Evolutionary conservation across 2,329 filamentous ascomycete genomes (phyloP).

Genomic region (Fusarium citri): DNA sequence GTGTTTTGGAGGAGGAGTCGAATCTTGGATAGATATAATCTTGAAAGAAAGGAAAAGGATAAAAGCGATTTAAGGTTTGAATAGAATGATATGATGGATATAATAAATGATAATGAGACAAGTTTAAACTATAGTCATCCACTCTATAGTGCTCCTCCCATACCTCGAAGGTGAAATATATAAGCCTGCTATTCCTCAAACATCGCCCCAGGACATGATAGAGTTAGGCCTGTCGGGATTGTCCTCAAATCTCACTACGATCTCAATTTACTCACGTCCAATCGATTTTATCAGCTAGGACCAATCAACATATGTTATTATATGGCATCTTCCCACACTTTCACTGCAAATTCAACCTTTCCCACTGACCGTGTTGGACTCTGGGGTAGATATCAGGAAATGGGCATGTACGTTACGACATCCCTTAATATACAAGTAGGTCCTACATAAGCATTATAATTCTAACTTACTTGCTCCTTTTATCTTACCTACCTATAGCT

Average conservation of each 20-base stretch:
- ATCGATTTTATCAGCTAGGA: no score
- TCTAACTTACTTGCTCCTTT: no score
- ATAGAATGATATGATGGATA: background rate
- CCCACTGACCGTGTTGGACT: no score
- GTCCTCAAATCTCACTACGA: background rate
- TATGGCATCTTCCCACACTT: no score
- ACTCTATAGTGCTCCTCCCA: fast-evolving
- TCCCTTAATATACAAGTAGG: no score
- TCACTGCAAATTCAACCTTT: no score
- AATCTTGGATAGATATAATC: background rate
- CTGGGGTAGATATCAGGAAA: no score
- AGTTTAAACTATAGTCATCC: fast-evolving
- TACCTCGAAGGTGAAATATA: background rate
- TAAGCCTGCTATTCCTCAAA: background rate
- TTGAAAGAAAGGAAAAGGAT: background rate
- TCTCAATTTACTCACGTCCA: background rate
- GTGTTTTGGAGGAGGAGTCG: conserved; percentile 30
- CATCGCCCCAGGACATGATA: background rate
- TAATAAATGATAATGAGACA: background rate
- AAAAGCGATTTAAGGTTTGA: background rate
- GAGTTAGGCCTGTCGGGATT: background rate
- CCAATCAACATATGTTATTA: no score
- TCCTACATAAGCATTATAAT: no score
- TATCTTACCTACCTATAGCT: no score
- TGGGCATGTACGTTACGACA: no score